Evolutionary conservation across 163 green algal species (phyloP).

Genomic region (Scenedesmus sp.): DNA sequence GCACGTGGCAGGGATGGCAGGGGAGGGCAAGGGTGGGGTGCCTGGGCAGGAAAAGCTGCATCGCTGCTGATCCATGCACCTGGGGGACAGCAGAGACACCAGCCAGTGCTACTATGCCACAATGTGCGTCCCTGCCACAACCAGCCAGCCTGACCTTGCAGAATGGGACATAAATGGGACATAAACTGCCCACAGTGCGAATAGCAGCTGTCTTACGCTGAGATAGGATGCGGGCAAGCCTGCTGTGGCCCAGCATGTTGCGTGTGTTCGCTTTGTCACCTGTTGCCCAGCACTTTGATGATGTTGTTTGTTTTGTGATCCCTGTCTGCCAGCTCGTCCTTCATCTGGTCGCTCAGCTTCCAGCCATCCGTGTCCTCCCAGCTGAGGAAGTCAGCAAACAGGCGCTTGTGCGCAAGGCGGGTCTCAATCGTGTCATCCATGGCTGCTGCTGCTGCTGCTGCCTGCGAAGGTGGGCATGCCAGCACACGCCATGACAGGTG

Average conservation of each 20-base stretch:
- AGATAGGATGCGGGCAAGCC: background rate
- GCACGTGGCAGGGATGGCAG: no score
- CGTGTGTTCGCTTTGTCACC: background rate
- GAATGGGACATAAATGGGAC: no score
- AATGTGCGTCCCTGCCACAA: background rate
- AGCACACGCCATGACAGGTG: background rate
- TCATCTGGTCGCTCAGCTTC: slow-evolving; percentile 72
- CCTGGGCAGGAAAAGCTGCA: no score
- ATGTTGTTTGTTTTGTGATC: slow-evolving; percentile 59
- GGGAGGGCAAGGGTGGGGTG: no score
- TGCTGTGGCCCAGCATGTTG: background rate
- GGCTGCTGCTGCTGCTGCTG: slow-evolving; percentile 5
- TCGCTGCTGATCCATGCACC: background rate
- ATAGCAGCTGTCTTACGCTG: no score
- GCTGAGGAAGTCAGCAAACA: slow-evolving; percentile 89
- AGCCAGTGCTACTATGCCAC: background rate
- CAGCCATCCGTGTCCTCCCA: slow-evolving; percentile 75
- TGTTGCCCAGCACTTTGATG: slow-evolving; percentile 63
- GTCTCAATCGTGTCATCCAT: slow-evolving; percentile 77
- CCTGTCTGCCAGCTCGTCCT: slow-evolving; percentile 71
- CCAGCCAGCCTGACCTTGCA: no score
- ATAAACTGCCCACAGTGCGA: no score
- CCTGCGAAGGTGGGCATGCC: background rate
- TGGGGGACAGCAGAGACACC: background rate
- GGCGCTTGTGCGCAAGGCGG: slow-evolving; percentile 79